Conservation (phyloP, 1,284 basidiomycete species). For the Ceratobasidium sp. region DNA sequence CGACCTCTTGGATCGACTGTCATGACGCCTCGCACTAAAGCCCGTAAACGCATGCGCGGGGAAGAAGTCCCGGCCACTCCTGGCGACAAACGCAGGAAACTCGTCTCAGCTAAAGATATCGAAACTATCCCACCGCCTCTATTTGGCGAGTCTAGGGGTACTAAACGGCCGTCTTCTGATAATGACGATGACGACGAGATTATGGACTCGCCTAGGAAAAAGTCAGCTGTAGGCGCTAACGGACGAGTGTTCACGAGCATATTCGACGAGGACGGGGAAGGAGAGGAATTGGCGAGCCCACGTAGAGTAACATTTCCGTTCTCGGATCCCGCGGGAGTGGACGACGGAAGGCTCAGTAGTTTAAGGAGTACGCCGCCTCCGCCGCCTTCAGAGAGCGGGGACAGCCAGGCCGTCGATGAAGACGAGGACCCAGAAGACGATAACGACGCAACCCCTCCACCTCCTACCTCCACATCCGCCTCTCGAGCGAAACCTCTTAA, state of each 20-base stretch:
- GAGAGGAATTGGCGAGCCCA: not conserved
- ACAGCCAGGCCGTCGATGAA: not conserved
- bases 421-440: not conserved
- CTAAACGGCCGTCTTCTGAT: slow-evolving; percentile 32
- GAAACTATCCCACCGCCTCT: not conserved
- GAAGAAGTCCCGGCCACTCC: slow-evolving; percentile 46
- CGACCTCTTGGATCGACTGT: not conserved
- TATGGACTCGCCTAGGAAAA: slow-evolving; percentile 40
- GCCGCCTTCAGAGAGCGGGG: slow-evolving; percentile 8
- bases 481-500: slow-evolving; percentile 1
- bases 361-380: slow-evolving; percentile 27
- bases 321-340: not conserved
- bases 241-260: slow-evolving; percentile 30
- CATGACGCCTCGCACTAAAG: slow-evolving; percentile 45
- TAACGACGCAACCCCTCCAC: not conserved
- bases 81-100: slow-evolving; percentile 42
- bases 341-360: not conserved
- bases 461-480: not conserved
- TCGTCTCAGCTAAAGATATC: not conserved
- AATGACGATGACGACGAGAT: slow-evolving; percentile 38
- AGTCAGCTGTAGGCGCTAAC: not conserved
- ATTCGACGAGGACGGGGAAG: not conserved
- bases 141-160: slow-evolving; percentile 25
- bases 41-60: slow-evolving; percentile 46
- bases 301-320: not conserved